Conservation (phyloP, 164 flowering plant genomes). For the Buxus sempervirens region DNA sequence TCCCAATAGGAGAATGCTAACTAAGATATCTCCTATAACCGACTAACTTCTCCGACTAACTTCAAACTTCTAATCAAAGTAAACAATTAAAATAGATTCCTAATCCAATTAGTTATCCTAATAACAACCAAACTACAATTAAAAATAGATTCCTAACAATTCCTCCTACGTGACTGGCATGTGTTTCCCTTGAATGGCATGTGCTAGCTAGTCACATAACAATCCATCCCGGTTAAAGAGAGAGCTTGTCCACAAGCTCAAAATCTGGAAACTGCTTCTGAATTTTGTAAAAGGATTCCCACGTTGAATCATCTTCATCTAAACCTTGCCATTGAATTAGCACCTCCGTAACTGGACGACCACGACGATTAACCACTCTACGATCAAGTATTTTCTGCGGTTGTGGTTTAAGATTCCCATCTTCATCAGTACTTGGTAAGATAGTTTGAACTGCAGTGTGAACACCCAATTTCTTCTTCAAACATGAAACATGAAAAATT, state of each 20-base stretch:
- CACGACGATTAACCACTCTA: neutral
- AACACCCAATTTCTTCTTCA: neutral
- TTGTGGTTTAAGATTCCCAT: neutral
- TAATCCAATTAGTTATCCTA: too few species aligned
- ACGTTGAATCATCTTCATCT: neutral
- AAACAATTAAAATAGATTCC: too few species aligned
- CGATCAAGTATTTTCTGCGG: neutral
- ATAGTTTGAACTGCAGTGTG: neutral
- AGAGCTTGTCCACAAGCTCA: neutral
- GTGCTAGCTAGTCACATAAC: neutral
- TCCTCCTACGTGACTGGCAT: too few species aligned
- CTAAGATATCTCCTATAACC: too few species aligned
- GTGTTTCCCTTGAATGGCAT: too few species aligned
- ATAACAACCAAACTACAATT: too few species aligned
- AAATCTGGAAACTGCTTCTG: neutral
- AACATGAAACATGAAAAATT: neutral
- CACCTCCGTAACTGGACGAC: neutral
- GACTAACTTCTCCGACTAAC: too few species aligned
- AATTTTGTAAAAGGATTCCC: neutral
- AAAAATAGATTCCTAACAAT: too few species aligned
- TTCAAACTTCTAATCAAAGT: too few species aligned
- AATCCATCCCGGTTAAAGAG: neutral
- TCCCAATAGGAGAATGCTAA: too few species aligned
- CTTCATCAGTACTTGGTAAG: neutral
- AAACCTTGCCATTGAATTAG: neutral